A percentile compares a stretch with the other conserved stretches of the same genome.
Conservation (phyloP, 1,284 basidiomycete genomes). For the Ustilago curta region DNA sequence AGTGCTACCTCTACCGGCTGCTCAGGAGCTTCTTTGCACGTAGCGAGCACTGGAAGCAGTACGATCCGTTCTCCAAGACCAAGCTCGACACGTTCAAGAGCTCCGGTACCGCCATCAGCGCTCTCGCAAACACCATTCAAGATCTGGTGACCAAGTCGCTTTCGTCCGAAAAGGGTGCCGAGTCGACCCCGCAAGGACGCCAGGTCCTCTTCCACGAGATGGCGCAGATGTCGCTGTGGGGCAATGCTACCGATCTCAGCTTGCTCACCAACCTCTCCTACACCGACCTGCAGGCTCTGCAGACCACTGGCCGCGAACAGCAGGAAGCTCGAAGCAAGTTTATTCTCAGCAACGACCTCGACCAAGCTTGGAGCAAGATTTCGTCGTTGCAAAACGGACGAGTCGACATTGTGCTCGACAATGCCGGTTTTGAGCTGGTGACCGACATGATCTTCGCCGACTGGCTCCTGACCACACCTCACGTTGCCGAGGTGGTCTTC, state of each 20-base stretch:
- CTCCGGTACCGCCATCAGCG: constrained; percentile 81
- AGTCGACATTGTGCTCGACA: constrained; percentile 91
- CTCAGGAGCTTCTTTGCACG: constrained; percentile 80
- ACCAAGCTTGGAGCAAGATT: constrained; percentile 80
- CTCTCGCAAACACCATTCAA: constrained; percentile 62
- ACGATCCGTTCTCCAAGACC: constrained; percentile 86
- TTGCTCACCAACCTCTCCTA: constrained; percentile 82
- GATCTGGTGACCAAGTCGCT: constrained; percentile 54
- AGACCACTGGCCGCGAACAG: constrained; percentile 77
- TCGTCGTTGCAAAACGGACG: constrained; percentile 75
- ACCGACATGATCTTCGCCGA: constrained; percentile 95
- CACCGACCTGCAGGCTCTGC: constrained; percentile 83
- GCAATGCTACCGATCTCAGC: constrained; percentile 77
- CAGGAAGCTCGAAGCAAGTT: constrained; percentile 72
- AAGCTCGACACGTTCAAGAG: constrained; percentile 87
- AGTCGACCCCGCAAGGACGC: constrained; percentile 49
- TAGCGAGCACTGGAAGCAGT: constrained; percentile 79
- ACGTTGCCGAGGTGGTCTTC: constrained; percentile 64
- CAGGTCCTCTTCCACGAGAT: constrained; percentile 81
- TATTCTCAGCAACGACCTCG: constrained; percentile 87
- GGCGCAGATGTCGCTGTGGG: constrained; percentile 85
- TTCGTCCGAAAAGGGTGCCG: constrained; percentile 30
- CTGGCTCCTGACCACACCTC: constrained; percentile 72
- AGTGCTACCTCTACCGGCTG: constrained; percentile 84
- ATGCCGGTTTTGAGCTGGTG: constrained; percentile 91